Percentiles rank a stretch among this genome's conserved stretches.
Evolutionary conservation across 164 flowering plant species (phyloP).

Genomic region (Pachysandra terminalis): DNA sequence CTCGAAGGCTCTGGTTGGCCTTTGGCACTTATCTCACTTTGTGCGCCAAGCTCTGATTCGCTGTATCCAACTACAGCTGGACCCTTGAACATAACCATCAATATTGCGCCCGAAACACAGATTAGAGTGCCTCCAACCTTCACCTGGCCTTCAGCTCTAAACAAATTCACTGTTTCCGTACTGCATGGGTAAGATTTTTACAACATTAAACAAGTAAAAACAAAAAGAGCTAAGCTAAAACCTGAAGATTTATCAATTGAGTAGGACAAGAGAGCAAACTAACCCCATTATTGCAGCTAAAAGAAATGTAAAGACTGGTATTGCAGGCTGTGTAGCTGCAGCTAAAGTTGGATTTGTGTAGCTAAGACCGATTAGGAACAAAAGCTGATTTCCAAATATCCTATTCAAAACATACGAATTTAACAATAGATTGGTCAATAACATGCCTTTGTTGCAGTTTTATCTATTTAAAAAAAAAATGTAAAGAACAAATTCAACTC

Average conservation of each 20-base stretch:
- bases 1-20: constrained; percentile 94
- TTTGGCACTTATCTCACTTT: constrained; percentile 64
- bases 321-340: constrained; percentile 90
- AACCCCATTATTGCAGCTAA: constrained; percentile 86
- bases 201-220: constrained; percentile 12
- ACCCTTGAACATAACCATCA: constrained; percentile 88
- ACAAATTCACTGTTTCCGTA: constrained; percentile 76
- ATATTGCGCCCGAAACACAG: constrained; percentile 84
- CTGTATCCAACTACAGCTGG: constrained; percentile 61
- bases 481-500: not conserved
- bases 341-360: constrained; percentile 98
- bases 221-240: not conserved
- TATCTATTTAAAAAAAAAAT: not conserved
- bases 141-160: constrained; percentile 67
- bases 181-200: constrained; percentile 44
- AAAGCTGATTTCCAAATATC: constrained; percentile 92
- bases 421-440: not conserved
- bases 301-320: constrained; percentile 91
- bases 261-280: constrained; percentile 17
- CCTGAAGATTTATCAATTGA: not conserved
- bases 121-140: constrained; percentile 83
- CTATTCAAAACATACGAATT: constrained; percentile 26
- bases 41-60: constrained; percentile 34
- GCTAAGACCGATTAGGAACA: constrained; percentile 88
- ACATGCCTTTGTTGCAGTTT: not conserved